Evolutionary conservation across 495 filamentous ascomycete species (phyloP).

Genomic region (Podospora pseudoanserina): DNA sequence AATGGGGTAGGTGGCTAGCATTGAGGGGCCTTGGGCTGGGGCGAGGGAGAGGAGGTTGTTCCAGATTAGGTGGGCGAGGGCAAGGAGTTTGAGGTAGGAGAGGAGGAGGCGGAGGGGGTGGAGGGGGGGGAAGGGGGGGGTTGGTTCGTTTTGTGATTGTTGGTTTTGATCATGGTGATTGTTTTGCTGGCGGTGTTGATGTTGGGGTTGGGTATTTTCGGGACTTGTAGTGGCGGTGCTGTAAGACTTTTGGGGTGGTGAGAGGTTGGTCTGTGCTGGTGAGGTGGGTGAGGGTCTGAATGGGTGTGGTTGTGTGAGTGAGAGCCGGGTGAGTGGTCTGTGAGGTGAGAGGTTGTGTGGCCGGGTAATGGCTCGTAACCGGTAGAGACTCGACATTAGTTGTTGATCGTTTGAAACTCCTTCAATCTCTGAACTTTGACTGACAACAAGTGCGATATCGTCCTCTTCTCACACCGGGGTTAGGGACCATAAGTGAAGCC

Average conservation of each 20-base stretch:
- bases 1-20: slow-evolving; percentile 73
- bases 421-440: background rate
- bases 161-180: background rate
- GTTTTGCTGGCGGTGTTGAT: background rate
- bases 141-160: background rate
- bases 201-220: background rate
- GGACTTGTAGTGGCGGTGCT: background rate
- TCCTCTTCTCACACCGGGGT: background rate
- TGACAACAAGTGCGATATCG: too few relatives aligned
- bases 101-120: slow-evolving; percentile 38
- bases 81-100: slow-evolving; percentile 42
- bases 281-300: background rate
- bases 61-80: slow-evolving; percentile 56
- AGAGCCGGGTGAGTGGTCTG: background rate
- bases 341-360: background rate
- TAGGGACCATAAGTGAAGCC: background rate
- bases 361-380: background rate
- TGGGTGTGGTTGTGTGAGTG: slow-evolving; percentile 9
- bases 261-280: background rate
- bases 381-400: background rate
- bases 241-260: background rate
- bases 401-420: background rate
- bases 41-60: slow-evolving; percentile 51
- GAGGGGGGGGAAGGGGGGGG: slow-evolving; percentile 23
- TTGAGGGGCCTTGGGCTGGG: slow-evolving; percentile 62